phyloP scores from a whole-genome alignment of 1,139 yeast genomes.

The Pichia sp. region DNA sequence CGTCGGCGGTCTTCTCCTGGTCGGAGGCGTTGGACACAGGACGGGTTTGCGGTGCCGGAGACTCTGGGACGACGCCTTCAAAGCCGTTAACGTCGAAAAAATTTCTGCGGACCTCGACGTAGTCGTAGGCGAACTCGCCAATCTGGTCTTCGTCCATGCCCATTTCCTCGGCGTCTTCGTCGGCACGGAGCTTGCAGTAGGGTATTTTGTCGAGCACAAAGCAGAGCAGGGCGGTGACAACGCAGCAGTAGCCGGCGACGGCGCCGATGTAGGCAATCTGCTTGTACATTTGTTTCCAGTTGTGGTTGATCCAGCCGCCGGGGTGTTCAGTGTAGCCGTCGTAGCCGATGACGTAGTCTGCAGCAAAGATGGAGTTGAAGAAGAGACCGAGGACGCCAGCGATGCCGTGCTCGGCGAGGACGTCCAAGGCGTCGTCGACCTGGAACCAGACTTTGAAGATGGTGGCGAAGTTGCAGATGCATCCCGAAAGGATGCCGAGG shows the following conservation, averaged over 20 bases:
- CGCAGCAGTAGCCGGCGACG: slow-evolving; percentile 68
- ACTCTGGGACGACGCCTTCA: slow-evolving; percentile 21
- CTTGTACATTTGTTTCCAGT: slow-evolving; percentile 86
- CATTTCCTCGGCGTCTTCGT: slow-evolving; percentile 77
- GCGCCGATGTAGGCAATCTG: slow-evolving; percentile 83
- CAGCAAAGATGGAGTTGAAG: slow-evolving; percentile 85
- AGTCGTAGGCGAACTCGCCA: slow-evolving; percentile 97
- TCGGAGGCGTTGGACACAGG: background rate
- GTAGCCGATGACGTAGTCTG: slow-evolving; percentile 82
- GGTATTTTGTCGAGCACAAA: slow-evolving; percentile 74
- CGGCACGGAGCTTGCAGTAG: slow-evolving; percentile 72
- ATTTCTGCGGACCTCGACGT: slow-evolving; percentile 93
- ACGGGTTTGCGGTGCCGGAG: background rate
- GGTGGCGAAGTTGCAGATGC: slow-evolving; percentile 85
- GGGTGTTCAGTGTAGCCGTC: slow-evolving; percentile 76
- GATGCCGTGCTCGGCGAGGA: slow-evolving; percentile 95
- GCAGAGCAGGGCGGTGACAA: slow-evolving; percentile 74
- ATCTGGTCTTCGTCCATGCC: slow-evolving; percentile 97
- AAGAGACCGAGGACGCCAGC: slow-evolving; percentile 89
- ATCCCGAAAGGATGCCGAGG: slow-evolving; percentile 76
- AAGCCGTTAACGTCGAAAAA: slow-evolving; percentile 55
- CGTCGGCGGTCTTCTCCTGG: background rate
- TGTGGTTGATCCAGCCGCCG: slow-evolving; percentile 92
- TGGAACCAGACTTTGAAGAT: slow-evolving; percentile 74
- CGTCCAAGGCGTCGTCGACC: slow-evolving; percentile 92